Base-by-base conservation (phyloP, 306 rosid genomes). In the Vigna angularis region DNA sequence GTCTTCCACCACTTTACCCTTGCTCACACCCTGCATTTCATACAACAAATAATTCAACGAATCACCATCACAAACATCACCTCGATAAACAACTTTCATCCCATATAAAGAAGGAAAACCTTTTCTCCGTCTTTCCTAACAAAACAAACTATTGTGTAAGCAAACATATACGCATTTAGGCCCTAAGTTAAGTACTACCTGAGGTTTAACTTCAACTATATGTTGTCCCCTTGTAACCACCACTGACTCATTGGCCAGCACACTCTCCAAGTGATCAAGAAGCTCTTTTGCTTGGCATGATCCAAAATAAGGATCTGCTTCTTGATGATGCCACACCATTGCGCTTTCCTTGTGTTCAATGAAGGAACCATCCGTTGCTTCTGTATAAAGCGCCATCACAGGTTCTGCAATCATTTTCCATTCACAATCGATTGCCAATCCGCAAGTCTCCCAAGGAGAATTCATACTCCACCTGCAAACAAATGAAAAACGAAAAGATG, bases 171-270 rank as follows among this genome's bases (percentile, higher is more conserved):
- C 28, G 32, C 50, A 73, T 49, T n/a, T 64, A 20, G 34, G 34
- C 52, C 53, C 24, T 42, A 42, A 42, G 40, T 66, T 12, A 11
- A 18, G 9, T 62, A 63, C 9, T 81, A 89, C 97, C 97, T 88
- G 97, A 34, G 92, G 97, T 77, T 91, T 89, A 18, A 91, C 92
- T 87, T 91, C 97, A 47, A 91, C 91, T 5, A 91, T 91, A 69
- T 86, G 86, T 9, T 87, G 90, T 42, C 97, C 97, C 70, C 91
- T 81, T 78, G 77, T 87, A n/a, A 91, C 97, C 8, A 81, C 89
- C 3, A 91, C 93, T 13, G 97, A 93, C 77, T 91, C 94, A 48
- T 91, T 89, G 22, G 93, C 86, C 45, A 91, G 90, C 69, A 91
- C 92, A 79, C 65, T 89, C 77, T 91, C 97, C 0, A 91, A 83